These are phyloP conservation scores for Volvariella surrecta DNA, from an alignment of 1,284 basidiomycete species.

Conservation along the genomic window DNA sequence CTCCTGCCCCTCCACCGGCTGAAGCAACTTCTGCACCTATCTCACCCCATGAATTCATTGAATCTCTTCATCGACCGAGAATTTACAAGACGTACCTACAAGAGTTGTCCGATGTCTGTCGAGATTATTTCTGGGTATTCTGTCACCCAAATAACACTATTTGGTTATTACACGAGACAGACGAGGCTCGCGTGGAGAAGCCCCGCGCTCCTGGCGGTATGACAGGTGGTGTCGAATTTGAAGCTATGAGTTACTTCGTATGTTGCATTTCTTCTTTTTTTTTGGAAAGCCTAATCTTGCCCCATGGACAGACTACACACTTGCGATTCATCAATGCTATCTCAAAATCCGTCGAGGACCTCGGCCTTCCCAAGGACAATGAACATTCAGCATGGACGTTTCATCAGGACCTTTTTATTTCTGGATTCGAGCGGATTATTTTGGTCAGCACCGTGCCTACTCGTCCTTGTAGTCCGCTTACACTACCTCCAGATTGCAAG, in stretches of 20 bases:
- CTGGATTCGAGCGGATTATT: conserved; percentile 79
- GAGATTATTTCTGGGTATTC: conserved; percentile 99
- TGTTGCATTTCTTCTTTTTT: conserved; percentile 19
- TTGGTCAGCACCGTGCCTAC: conserved; percentile 34
- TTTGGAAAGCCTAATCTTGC: conserved; percentile 10
- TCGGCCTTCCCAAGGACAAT: conserved; percentile 55
- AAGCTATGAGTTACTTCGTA: conserved; percentile 94
- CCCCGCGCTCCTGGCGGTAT: conserved; percentile 95
- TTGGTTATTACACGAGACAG: conserved; percentile 77
- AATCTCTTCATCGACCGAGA: conserved; percentile 71
- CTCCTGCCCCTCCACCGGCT: conserved; percentile 63
- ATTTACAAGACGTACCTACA: conserved; percentile 89
- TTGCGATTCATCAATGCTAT: conserved; percentile 78
- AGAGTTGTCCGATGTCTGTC: conserved; percentile 83
- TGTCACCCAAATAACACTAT: conserved; percentile 92
- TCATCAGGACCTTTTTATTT: conserved; percentile 80
- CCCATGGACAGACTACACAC: conserved; percentile 61
- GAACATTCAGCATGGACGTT: conserved; percentile 73
- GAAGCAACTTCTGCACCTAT: conserved; percentile 58
- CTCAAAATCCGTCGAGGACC: conserved; percentile 50
- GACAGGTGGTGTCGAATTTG: conserved; percentile 97
- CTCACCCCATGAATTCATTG: conserved; percentile 85
- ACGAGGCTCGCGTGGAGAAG: conserved; percentile 78
- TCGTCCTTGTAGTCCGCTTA: conserved; percentile 1
- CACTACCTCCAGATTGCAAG: conserved; percentile 66